Conservation (phyloP, 2,329 filamentous ascomycete genomes). For the Fusarium solani-melongenae region DNA sequence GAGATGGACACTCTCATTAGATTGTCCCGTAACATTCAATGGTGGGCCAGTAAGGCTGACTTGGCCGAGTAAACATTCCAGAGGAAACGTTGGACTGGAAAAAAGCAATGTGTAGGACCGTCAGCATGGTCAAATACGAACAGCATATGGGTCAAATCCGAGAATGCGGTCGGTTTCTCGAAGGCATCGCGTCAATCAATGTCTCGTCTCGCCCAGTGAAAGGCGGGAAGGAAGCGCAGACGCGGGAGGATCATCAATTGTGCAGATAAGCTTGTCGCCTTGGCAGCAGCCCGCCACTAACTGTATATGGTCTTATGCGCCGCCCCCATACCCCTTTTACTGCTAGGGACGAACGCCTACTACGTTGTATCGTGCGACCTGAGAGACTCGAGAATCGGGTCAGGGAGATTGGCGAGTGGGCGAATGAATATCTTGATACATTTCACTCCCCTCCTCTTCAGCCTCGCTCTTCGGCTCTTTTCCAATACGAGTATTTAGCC, state of each 20-base stretch:
- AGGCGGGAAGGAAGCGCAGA: not conserved
- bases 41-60: not conserved
- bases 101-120: not conserved
- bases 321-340: not conserved
- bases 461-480: not conserved
- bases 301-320: not conserved
- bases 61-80: not conserved
- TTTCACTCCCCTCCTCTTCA: not conserved
- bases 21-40: not conserved
- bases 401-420: not conserved
- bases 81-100: not conserved
- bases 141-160: not conserved
- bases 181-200: not conserved
- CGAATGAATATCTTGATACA: not conserved
- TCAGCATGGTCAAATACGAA: not conserved
- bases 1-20: not conserved
- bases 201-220: not conserved
- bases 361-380: not conserved
- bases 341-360: not conserved
- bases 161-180: not conserved
- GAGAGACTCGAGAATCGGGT: not conserved
- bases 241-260: not conserved
- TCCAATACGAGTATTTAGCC: not conserved
- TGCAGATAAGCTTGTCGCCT: not conserved
- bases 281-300: not conserved